Conservation (phyloP, 305 asterid species). For the Ilex paraguariensis region DNA sequence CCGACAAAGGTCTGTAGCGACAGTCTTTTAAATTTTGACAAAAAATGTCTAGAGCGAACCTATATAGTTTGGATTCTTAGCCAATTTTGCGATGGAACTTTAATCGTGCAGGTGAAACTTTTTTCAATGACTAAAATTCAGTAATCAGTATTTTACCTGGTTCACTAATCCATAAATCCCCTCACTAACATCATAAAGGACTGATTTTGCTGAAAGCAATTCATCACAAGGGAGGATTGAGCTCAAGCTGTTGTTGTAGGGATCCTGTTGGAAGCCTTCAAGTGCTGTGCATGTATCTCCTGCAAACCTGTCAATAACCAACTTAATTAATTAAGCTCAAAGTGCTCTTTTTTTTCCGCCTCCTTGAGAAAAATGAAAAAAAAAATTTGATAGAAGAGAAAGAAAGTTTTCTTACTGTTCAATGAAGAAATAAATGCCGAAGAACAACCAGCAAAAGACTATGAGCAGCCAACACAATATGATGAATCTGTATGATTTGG, state of each 20-base stretch:
- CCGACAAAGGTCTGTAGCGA: no score
- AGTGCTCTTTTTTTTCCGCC: background rate
- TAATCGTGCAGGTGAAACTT: no score
- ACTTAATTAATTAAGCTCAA: background rate
- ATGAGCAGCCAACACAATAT: constrained; percentile 64
- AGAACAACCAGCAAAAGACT: constrained; percentile 60
- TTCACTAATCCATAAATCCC: constrained; percentile 59
- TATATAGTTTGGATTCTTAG: no score
- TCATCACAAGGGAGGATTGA: constrained; percentile 81
- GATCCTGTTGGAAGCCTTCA: constrained; percentile 62
- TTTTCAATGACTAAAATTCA: no score
- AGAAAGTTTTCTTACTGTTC: constrained; percentile 36
- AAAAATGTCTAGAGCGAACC: no score
- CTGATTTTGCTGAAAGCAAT: constrained; percentile 50
- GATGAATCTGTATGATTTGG: constrained; percentile 42
- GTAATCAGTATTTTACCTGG: constrained; percentile 24
- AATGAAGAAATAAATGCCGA: constrained; percentile 63
- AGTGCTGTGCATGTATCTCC: constrained; percentile 78
- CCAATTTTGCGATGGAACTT: no score
- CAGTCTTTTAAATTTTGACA: no score
- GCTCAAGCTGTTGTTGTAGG: constrained; percentile 79
- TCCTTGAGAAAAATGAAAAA: background rate
- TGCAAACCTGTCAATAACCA: constrained; percentile 44
- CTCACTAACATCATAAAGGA: constrained; percentile 41
- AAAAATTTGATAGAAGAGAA: background rate